Percentiles rank a stretch among this genome's conserved stretches.
Conservation (phyloP, 192 early-diverging fungal genomes). For the Phycomyces nitens region DNA sequence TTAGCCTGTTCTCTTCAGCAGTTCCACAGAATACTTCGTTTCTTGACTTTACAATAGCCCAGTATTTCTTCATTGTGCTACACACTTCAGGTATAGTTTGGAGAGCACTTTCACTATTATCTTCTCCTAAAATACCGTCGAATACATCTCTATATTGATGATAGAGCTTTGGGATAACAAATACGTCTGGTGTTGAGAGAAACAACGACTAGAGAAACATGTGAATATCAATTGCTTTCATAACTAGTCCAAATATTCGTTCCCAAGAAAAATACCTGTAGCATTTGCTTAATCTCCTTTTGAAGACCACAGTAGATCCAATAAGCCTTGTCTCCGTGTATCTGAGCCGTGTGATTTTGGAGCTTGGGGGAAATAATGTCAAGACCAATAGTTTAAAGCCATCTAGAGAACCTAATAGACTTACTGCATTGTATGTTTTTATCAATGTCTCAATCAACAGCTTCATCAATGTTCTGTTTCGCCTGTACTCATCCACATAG, state of each 20-base stretch:
- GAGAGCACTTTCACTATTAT: background rate
- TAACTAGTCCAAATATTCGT: too few relatives aligned
- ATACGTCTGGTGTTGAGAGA: slow-evolving; percentile 56
- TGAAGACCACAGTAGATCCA: slow-evolving; percentile 41
- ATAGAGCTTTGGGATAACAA: slow-evolving; percentile 55
- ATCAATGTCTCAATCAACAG: slow-evolving; percentile 51
- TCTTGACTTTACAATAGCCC: slow-evolving; percentile 25
- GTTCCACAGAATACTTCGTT: slow-evolving; percentile 35
- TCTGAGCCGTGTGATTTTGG: slow-evolving; percentile 23
- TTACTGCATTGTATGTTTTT: slow-evolving; percentile 47
- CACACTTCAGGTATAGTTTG: slow-evolving; percentile 13
- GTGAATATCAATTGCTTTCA: too few relatives aligned
- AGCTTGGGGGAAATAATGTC: background rate
- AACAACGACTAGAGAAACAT: slow-evolving; percentile 51
- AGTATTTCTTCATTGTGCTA: slow-evolving; percentile 20
- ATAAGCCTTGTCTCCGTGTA: slow-evolving; percentile 23
- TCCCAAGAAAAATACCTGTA: slow-evolving; percentile 47
- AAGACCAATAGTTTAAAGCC: background rate
- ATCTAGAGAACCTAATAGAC: background rate
- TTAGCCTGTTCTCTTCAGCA: slow-evolving; percentile 18
- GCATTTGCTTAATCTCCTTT: slow-evolving; percentile 44
- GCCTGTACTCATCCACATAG: slow-evolving; percentile 50
- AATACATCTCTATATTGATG: slow-evolving; percentile 42
- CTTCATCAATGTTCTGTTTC: slow-evolving; percentile 49
- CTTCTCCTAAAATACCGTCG: slow-evolving; percentile 31